These are phyloP conservation scores for Hemileia vastatrix DNA, from an alignment of 1,284 basidiomycete genomes.

Conservation along the genomic window DNA sequence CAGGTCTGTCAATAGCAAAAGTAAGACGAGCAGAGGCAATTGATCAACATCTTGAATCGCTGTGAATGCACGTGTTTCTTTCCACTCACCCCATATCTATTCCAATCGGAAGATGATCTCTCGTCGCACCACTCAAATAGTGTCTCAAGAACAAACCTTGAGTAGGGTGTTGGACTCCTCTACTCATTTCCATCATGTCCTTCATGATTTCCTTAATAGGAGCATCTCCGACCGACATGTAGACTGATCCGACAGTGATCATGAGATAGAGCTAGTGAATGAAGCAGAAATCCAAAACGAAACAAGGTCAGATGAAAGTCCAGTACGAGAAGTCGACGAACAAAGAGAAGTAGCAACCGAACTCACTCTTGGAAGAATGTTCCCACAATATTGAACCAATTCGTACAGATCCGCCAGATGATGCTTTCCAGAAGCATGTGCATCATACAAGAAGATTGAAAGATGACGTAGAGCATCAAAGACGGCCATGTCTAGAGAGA, in stretches of 20 bases:
- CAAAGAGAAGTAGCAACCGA: background rate
- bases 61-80: too few species aligned
- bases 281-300: background rate
- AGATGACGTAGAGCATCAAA: slow-evolving; percentile 42
- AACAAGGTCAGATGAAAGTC: too few species aligned
- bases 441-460: slow-evolving; percentile 42
- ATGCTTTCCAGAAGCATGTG: slow-evolving; percentile 38
- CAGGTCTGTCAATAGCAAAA: slow-evolving; percentile 18
- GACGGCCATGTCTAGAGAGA: slow-evolving; percentile 37
- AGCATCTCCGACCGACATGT: slow-evolving; percentile 44
- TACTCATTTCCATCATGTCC: slow-evolving; percentile 44
- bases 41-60: too few species aligned
- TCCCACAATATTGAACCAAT: slow-evolving; percentile 43
- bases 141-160: slow-evolving; percentile 43
- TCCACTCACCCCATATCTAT: slow-evolving; percentile 29
- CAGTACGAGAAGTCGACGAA: too few species aligned
- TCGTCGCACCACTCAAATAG: slow-evolving; percentile 40
- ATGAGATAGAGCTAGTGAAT: slow-evolving; percentile 38
- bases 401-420: slow-evolving; percentile 44
- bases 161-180: slow-evolving; percentile 43
- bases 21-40: too few species aligned
- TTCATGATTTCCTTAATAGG: slow-evolving; percentile 45
- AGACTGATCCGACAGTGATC: slow-evolving; percentile 44
- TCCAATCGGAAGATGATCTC: slow-evolving; percentile 42
- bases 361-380: slow-evolving; percentile 37